These are phyloP conservation scores for Durio zibethinus DNA, from an alignment of 345 rosid genomes.

Conservation along the genomic window DNA sequence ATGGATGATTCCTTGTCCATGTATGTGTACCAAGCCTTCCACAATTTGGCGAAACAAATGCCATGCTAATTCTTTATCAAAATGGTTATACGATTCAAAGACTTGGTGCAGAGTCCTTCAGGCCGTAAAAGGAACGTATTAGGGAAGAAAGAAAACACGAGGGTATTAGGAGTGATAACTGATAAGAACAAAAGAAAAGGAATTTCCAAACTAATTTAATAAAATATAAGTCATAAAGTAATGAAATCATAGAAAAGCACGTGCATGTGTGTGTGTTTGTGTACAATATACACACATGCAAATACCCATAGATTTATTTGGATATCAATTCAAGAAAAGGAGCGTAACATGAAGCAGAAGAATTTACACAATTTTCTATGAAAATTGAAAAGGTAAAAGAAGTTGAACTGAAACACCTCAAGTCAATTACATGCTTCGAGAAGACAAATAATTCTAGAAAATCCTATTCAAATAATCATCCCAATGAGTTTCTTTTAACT, in stretches of 20 bases:
- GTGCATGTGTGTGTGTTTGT: not conserved
- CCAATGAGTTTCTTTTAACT: not conserved
- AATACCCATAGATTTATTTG: not conserved
- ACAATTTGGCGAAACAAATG: constrained; percentile 89
- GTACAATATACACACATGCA: not conserved
- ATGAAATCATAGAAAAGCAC: constrained; percentile 3
- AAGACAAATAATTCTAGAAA: not conserved
- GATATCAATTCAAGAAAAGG: not conserved
- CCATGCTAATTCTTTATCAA: constrained; percentile 83
- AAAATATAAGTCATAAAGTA: not conserved
- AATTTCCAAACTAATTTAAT: not conserved
- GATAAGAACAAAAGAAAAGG: constrained; percentile 14
- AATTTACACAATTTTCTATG: not conserved
- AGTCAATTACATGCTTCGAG: not conserved
- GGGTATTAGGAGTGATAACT: constrained; percentile 8
- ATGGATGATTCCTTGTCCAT: constrained; percentile 97
- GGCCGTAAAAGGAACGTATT: constrained; percentile 9
- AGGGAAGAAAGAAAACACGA: constrained; percentile 1
- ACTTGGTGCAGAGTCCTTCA: constrained; percentile 84
- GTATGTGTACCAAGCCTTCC: constrained; percentile 92
- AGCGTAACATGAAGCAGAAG: not conserved
- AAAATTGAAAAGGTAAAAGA: not conserved
- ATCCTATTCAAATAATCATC: not conserved
- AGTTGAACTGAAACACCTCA: not conserved
- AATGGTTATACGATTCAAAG: constrained; percentile 81